Evolutionary conservation across 345 rosid genomes (phyloP).

Genomic region (Eucalyptus guilfoylei): DNA sequence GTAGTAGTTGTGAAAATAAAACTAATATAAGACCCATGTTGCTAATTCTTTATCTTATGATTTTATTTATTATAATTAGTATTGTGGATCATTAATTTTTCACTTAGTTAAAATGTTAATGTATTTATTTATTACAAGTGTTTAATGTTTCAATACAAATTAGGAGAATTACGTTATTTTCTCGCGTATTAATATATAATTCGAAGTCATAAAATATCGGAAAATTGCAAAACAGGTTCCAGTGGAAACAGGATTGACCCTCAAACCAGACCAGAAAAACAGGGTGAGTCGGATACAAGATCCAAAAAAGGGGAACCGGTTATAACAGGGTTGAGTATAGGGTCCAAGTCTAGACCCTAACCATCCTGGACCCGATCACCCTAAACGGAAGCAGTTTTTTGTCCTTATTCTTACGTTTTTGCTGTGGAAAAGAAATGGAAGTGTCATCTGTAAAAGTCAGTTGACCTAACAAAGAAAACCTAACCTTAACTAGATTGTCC

Average conservation of each 20-base stretch:
- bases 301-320: rapidly evolving
- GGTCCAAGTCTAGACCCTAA: rapidly evolving
- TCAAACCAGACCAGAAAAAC: too few species aligned
- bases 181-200: too few species aligned
- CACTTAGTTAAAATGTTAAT: rapidly evolving
- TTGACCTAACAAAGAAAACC: not conserved
- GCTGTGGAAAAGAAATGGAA: not conserved
- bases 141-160: too few species aligned
- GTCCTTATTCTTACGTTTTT: not conserved
- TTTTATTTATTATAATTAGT: too few species aligned
- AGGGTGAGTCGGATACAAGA: rapidly evolving
- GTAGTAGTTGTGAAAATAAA: too few species aligned
- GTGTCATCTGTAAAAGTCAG: not conserved
- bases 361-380: too few species aligned
- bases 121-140: too few species aligned
- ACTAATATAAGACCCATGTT: too few species aligned
- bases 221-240: rapidly evolving
- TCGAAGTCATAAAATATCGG: too few species aligned
- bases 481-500: not conserved
- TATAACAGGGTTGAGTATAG: rapidly evolving
- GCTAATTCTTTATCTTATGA: too few species aligned
- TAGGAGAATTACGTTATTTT: too few species aligned
- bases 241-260: rapidly evolving
- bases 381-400: not conserved
- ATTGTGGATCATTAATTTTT: too few species aligned